Conservation (phyloP, 352 stramenopile genomes). For the Pythium dissimile region DNA sequence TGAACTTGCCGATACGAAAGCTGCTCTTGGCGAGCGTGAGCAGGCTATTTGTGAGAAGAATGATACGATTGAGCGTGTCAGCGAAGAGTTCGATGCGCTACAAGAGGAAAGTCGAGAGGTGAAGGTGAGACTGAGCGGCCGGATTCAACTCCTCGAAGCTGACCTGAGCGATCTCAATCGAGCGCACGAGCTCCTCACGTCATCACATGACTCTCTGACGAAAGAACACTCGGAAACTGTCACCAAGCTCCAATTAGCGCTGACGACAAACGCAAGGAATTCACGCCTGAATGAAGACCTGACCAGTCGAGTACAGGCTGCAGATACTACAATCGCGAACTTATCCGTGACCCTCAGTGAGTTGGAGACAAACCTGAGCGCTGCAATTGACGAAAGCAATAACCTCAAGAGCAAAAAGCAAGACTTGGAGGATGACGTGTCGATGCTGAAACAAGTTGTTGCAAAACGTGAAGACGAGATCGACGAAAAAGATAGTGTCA, state of each 20-base stretch:
- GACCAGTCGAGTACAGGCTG: not conserved
- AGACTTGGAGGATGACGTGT: not conserved
- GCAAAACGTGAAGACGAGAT: constrained; percentile 14
- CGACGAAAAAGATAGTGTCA: constrained; percentile 21
- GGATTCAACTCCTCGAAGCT: constrained; percentile 13
- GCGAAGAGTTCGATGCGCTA: not conserved
- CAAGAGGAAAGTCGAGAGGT: constrained; percentile 13
- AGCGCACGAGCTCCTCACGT: constrained; percentile 8
- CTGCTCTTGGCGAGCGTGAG: constrained; percentile 1
- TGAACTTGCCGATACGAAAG: not conserved
- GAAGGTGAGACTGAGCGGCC: constrained; percentile 9
- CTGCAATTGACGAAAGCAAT: not conserved
- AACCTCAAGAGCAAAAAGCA: not conserved
- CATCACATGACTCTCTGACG: constrained; percentile 3
- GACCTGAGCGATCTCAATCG: constrained; percentile 15
- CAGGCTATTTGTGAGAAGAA: constrained; percentile 4
- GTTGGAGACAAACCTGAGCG: not conserved
- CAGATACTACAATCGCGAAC: not conserved
- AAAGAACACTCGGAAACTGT: constrained; percentile 1
- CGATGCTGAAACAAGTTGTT: not conserved
- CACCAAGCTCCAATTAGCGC: not conserved
- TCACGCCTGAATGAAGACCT: not conserved
- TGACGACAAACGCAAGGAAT: not conserved
- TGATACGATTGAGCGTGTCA: not conserved
- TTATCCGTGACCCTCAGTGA: not conserved